phyloP scores from a whole-genome alignment of 306 rosid genomes.

The Arachis hypogaea region DNA sequence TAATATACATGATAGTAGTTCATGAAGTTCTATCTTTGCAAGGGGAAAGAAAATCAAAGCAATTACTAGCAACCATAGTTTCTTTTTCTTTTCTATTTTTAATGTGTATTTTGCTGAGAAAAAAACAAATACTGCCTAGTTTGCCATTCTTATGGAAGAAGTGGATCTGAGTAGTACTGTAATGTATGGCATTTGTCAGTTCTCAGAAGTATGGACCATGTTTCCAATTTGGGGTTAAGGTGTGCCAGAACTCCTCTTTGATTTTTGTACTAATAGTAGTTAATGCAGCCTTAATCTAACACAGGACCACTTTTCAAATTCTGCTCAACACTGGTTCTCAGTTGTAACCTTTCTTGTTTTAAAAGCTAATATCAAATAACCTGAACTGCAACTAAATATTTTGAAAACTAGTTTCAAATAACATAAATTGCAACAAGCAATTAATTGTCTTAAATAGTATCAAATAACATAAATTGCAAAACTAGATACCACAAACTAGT shows the following conservation, averaged over 20 bases:
- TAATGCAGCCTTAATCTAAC: constrained; percentile 19
- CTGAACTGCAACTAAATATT: no score
- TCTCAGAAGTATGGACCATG: constrained; percentile 45
- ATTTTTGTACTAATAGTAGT: constrained; percentile 37
- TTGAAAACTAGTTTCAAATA: no score
- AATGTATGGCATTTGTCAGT: constrained; percentile 11
- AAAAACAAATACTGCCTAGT: constrained; percentile 1
- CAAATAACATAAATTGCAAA: no score
- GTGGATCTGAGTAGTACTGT: constrained; percentile 26
- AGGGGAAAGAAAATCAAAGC: no score
- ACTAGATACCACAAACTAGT: no score
- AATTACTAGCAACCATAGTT: no score
- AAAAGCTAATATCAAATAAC: no score
- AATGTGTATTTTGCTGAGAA: background rate
- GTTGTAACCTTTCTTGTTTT: background rate
- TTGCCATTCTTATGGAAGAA: constrained; percentile 13
- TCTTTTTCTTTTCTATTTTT: no score
- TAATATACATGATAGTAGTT: no score
- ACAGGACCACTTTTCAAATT: background rate
- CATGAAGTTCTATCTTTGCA: no score
- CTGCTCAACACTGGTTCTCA: constrained; percentile 28
- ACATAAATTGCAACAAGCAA: constrained; percentile 29
- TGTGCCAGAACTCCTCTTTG: constrained; percentile 33
- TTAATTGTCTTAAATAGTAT: background rate
- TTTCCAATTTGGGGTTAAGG: constrained; percentile 36